Base-by-base conservation (phyloP, 2,329 filamentous ascomycete genomes). In the Diaporthe vexans region DNA sequence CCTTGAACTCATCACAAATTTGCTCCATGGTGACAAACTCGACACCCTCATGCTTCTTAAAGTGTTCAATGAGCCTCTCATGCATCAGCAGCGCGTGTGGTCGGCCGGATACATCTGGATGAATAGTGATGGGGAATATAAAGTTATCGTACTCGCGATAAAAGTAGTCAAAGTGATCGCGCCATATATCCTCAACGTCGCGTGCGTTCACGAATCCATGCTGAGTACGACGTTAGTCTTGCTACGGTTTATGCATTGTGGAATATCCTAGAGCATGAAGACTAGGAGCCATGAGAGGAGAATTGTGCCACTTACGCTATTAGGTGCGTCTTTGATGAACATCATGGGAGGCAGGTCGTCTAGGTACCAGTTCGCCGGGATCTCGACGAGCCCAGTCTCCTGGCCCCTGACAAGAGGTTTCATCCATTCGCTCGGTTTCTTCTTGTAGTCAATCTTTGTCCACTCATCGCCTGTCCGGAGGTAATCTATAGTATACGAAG, bases 61-160 rank as follows among this genome's bases (percentile, higher is more conserved):
- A 91, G 72, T 93, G 86, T 77, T 94, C 91, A 76, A 94, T 94
- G 46, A 93, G 87, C 70, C 65, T 75, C 72, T 78, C 75, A 29
- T 77, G 77, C 76, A 79, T 78, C 10, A 94, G 83, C 37, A 94
- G 78, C 1, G 90, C 93, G 82, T 94, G 93, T 0, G 93, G 93
- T 24, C 92, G 86, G 1, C 93, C 93, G 11, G 89, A 91, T 0
- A 93, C 91, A 78, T 94, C 92, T 0, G 93, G 93, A 81, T 95
- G 93, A 48, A 94, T 92, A 0, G 93, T 95, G 82, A 95, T 93
- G 0, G 93, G 93, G 78, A 95, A 94, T 70, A 94, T 89, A 76
- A 94, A 94, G 77, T 94, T 91, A 77, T 95, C 92, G 76, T 94
- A 92, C 81, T 95, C 92, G 37, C 92, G 86, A 80, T 95, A 95